A percentile compares a stretch with the other conserved stretches of the same genome.
Conservation (phyloP, 192 early-diverging fungal genomes). For the Dimargaris xerosporica region DNA sequence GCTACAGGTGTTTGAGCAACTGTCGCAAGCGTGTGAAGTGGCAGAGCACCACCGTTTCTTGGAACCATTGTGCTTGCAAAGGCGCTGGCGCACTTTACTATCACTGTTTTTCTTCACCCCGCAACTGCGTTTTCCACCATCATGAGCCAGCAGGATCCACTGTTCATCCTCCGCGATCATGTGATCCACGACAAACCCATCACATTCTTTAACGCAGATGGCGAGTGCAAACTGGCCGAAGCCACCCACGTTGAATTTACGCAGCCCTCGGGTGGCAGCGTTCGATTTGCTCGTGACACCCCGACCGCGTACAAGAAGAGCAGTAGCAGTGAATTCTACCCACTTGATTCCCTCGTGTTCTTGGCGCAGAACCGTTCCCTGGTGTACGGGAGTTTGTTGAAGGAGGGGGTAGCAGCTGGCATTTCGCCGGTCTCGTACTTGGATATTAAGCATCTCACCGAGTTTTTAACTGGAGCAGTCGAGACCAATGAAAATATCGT, state of each 20-base stretch:
- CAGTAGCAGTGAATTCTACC: background rate
- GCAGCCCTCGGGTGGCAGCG: background rate
- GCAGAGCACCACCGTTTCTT: too few species aligned
- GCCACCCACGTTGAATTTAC: background rate
- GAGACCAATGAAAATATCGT: constrained; percentile 7
- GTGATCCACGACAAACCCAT: constrained; percentile 4
- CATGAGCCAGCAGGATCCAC: background rate
- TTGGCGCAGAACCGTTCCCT: background rate
- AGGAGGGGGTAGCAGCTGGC: background rate
- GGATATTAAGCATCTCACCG: background rate
- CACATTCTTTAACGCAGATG: background rate
- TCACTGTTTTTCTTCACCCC: too few species aligned
- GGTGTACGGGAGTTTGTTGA: background rate
- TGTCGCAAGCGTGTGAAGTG: too few species aligned
- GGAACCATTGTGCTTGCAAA: too few species aligned
- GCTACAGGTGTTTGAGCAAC: too few species aligned
- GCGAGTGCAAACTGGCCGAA: background rate
- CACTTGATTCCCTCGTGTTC: constrained; percentile 7
- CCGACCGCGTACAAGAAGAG: constrained; percentile 5
- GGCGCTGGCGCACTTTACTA: too few species aligned
- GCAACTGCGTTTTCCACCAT: background rate
- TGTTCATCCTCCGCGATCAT: constrained; percentile 4
- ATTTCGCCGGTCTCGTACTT: background rate
- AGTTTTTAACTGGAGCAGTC: constrained; percentile 3
- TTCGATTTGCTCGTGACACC: background rate